Percentiles rank a stretch among this genome's conserved stretches.
phyloP scores from a whole-genome alignment of 257 asterid genomes.

The Solanum etuberosum region DNA sequence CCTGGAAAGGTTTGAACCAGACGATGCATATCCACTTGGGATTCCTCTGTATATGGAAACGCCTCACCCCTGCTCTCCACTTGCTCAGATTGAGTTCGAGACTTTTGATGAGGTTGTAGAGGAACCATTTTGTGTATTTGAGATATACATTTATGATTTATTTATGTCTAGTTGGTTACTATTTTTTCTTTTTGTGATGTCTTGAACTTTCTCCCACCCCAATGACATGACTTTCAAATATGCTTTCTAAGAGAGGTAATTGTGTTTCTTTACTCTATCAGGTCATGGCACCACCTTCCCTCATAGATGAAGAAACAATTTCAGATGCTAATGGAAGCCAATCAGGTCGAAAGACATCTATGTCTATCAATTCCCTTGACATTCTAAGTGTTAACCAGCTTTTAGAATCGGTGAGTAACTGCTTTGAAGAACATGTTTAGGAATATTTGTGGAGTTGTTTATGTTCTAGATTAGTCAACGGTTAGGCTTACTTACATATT shows the following conservation, averaged over 20 bases:
- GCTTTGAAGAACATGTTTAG: not conserved
- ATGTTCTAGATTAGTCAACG: not conserved
- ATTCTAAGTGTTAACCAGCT: conserved; percentile 40
- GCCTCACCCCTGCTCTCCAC: conserved; percentile 40
- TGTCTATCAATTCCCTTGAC: conserved; percentile 31
- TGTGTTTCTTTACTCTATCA: conserved; percentile 8
- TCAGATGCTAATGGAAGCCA: conserved; percentile 31
- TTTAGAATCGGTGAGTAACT: conserved; percentile 34
- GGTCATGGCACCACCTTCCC: conserved; percentile 18
- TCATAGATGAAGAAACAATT: conserved; percentile 27
- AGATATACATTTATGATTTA: not conserved
- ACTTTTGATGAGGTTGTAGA: conserved; percentile 29
- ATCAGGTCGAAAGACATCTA: conserved; percentile 35
- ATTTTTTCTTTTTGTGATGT: not conserved
- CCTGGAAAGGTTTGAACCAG: conserved; percentile 27
- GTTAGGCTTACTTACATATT: not conserved
- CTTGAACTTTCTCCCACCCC: not conserved
- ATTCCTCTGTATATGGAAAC: conserved; percentile 40
- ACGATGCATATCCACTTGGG: conserved; percentile 34
- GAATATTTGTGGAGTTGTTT: not conserved
- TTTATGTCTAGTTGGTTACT: not conserved
- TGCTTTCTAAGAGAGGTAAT: not conserved
- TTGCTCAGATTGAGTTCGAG: conserved; percentile 26
- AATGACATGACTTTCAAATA: not conserved
- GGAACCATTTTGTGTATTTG: not conserved